A percentile compares a stretch with the other conserved stretches of the same genome.
Evolutionary conservation across 2,329 filamentous ascomycete species (phyloP).

Genomic region (Dothiorella sarmentorum): DNA sequence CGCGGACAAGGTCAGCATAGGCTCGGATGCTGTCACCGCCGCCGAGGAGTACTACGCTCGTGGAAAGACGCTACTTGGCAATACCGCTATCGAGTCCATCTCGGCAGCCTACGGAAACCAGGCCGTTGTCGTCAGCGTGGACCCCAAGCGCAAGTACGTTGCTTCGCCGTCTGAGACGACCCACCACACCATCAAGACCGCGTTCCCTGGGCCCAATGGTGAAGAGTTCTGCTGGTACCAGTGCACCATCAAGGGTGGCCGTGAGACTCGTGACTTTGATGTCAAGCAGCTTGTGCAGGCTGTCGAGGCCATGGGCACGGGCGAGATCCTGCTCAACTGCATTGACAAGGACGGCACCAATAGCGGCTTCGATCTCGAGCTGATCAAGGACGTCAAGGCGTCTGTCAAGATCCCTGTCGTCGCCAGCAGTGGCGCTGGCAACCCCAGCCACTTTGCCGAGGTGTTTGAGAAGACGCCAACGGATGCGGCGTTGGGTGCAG

Average conservation of each 20-base stretch:
- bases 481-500: constrained; percentile 90
- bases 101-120: constrained; percentile 91
- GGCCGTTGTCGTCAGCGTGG: constrained; percentile 92
- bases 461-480: constrained; percentile 83
- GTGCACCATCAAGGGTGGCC: constrained; percentile 92
- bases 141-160: constrained; percentile 89
- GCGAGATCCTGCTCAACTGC: constrained; percentile 93
- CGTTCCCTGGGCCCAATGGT: constrained; percentile 66
- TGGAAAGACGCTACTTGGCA: constrained; percentile 67
- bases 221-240: constrained; percentile 93
- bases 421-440: constrained; percentile 86
- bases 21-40: constrained; percentile 87
- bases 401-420: constrained; percentile 90
- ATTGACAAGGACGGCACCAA: constrained; percentile 97
- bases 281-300: constrained; percentile 83
- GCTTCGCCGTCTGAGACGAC: constrained; percentile 63
- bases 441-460: constrained; percentile 82
- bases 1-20: constrained; percentile 96
- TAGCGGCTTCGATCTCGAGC: constrained; percentile 88
- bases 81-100: constrained; percentile 93
- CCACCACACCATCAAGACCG: constrained; percentile 72
- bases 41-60: constrained; percentile 84
- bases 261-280: constrained; percentile 90
- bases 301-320: constrained; percentile 89
- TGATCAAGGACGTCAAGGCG: constrained; percentile 84